Percentiles rank a stretch among this genome's conserved stretches.
Evolutionary conservation across 176 grass and related monocot species (phyloP).

Genomic region (Zoysia japonica): DNA sequence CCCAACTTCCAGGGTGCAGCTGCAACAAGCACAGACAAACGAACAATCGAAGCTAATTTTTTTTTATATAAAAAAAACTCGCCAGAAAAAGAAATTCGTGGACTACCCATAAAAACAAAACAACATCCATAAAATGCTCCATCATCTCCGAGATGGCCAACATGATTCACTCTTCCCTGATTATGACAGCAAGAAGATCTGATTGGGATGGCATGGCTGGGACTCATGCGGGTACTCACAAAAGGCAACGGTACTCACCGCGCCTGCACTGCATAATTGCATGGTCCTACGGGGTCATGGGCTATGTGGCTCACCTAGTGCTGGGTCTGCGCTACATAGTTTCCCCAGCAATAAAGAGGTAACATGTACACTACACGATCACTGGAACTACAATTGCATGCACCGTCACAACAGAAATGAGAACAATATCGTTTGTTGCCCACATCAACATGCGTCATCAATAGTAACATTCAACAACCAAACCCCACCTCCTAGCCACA

Average conservation of each 20-base stretch:
- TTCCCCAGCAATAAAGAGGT: constrained; percentile 6
- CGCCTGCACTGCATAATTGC: constrained; percentile 3
- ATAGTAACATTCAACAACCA: constrained; percentile 9
- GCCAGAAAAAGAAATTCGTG: too few species aligned
- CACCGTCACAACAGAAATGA: background rate
- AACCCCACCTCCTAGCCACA: constrained; percentile 1
- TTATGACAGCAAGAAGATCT: background rate
- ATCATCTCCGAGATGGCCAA: background rate
- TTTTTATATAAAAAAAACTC: too few species aligned
- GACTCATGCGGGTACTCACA: background rate
- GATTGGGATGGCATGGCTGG: background rate
- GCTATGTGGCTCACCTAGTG: background rate
- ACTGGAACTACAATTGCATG: constrained; percentile 31
- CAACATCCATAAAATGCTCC: background rate
- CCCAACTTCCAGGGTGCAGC: too few species aligned
- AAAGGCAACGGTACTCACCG: background rate
- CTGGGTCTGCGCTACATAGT: too few species aligned
- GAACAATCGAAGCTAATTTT: too few species aligned
- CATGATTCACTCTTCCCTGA: background rate
- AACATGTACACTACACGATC: constrained; percentile 42
- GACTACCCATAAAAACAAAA: background rate
- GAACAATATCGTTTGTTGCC: background rate
- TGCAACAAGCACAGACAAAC: too few species aligned
- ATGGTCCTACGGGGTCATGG: background rate
- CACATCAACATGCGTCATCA: background rate